These are phyloP conservation scores for Mycena latifolia DNA, from an alignment of 768 basidiomycete genomes.

Conservation along the genomic window DNA sequence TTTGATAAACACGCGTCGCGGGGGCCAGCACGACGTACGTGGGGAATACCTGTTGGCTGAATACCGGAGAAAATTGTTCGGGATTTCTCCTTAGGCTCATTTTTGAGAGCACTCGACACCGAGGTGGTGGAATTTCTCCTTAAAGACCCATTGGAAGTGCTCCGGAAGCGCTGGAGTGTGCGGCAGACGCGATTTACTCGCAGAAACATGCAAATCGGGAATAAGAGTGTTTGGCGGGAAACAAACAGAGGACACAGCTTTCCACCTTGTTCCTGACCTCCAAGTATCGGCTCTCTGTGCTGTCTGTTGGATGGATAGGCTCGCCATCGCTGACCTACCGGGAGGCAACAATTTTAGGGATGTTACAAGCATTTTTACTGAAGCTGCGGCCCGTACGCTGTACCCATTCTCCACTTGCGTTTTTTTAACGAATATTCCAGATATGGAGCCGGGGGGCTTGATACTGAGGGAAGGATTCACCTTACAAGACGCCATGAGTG, in stretches of 20 bases:
- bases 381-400: conserved; percentile 72
- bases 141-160: neutral
- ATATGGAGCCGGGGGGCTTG: conserved; percentile 73
- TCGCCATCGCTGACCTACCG: conserved; percentile 49
- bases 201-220: conserved; percentile 15
- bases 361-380: conserved; percentile 68
- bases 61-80: conserved; percentile 89
- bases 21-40: conserved; percentile 63
- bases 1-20: conserved; percentile 19
- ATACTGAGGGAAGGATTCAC: conserved; percentile 78
- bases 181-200: conserved; percentile 18
- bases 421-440: conserved; percentile 44
- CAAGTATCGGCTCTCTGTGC: neutral
- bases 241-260: conserved; percentile 14
- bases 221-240: conserved; percentile 12
- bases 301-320: conserved; percentile 27
- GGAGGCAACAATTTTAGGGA: conserved; percentile 74
- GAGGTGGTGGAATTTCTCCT: neutral
- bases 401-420: conserved; percentile 10
- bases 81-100: neutral
- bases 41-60: conserved; percentile 92
- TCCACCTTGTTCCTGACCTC: neutral
- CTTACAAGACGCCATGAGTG: conserved; percentile 93
- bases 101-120: neutral
- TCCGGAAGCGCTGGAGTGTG: conserved; percentile 7